Base-by-base conservation (phyloP, 192 early-diverging fungal species). In the Podila minutissima region DNA sequence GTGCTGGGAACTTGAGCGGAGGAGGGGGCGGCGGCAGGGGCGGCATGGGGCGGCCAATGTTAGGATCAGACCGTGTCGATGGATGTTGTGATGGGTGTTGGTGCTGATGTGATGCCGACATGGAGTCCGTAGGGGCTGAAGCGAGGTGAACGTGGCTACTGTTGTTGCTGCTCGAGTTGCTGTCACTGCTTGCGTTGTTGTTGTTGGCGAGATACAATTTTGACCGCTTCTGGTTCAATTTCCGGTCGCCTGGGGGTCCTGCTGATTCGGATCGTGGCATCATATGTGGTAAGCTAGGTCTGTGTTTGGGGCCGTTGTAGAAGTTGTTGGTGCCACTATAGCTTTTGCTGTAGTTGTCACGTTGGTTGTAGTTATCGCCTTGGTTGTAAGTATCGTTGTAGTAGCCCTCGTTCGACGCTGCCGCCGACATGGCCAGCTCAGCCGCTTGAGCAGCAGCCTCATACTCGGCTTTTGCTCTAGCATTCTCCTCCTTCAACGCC, bases 401-500 rank as follows among this genome's bases (percentile, higher is more conserved):
- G 50, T 79, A 67, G 3, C 72, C 75, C 19, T 71, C 59, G 3
- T 57, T 49, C 20, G 74, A 64, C 2, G 67, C 13, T 10, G 49
- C 63, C 57, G 69, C 65, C 3, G 53, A 53, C 71, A 73, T 61
- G 58, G 78, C 59, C 24, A 71, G 19, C 19, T 73, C 62, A 58
- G 85, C 67, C 2, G 67, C 74, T 20, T 41, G 71, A 5, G 58
- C 28, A 7, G 73, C 50, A 9, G 70, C 66, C 33, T 74, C 69
- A 8, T 70, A 60, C 24, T 75, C 66, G 0, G 66, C 82, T 60
- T 69, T 74, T 58, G 74, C 59, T 67, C 78, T 51, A 33, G 75
- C 75, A 78, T 86, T 82, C 85, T 86, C 69, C 82, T 89, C 69
- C 84, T 83, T 65, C 70, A 81, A 49, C 62, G 83, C 83, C 84